These are phyloP conservation scores for Trypanosoma cruzi DNA, from an alignment of 208 protist genomes.

Conservation along the genomic window DNA sequence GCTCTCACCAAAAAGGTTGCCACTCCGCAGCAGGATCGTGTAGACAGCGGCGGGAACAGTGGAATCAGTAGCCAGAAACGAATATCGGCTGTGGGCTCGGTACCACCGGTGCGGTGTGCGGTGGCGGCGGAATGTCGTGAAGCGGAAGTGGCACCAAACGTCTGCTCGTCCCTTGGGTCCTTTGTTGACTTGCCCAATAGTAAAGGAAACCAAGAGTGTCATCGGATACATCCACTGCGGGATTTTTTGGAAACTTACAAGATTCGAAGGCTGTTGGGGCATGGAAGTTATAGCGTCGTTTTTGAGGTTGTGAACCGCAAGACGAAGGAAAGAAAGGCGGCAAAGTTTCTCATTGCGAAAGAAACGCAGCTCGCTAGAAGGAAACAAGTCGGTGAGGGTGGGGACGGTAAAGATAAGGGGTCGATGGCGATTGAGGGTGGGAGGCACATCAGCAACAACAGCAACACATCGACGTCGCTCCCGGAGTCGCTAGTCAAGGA, in stretches of 20 bases:
- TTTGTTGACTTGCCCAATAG: not conserved
- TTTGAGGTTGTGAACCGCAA: conserved; percentile 22
- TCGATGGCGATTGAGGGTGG: not conserved
- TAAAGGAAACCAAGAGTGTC: not conserved
- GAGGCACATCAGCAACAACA: not conserved
- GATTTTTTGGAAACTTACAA: conserved; percentile 21
- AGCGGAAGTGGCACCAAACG: not conserved
- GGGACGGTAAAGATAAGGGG: not conserved
- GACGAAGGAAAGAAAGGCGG: conserved; percentile 22
- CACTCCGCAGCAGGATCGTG: not conserved
- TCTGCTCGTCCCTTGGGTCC: not conserved
- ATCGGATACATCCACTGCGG: conserved; percentile 4
- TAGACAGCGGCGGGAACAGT: not conserved
- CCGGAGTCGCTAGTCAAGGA: conserved; percentile 25
- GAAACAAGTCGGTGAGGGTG: not conserved
- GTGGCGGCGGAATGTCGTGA: not conserved
- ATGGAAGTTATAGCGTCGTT: conserved; percentile 27
- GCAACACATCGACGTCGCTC: not conserved
- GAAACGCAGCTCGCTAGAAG: not conserved
- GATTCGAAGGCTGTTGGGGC: conserved; percentile 5
- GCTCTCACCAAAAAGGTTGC: not conserved
- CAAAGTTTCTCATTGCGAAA: conserved; percentile 23
- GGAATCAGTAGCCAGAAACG: not conserved
- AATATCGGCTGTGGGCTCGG: not conserved
- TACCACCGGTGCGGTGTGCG: not conserved